These are phyloP conservation scores for Glebionis coronaria DNA, from an alignment of 129 eudicot genomes.

Conservation along the genomic window DNA sequence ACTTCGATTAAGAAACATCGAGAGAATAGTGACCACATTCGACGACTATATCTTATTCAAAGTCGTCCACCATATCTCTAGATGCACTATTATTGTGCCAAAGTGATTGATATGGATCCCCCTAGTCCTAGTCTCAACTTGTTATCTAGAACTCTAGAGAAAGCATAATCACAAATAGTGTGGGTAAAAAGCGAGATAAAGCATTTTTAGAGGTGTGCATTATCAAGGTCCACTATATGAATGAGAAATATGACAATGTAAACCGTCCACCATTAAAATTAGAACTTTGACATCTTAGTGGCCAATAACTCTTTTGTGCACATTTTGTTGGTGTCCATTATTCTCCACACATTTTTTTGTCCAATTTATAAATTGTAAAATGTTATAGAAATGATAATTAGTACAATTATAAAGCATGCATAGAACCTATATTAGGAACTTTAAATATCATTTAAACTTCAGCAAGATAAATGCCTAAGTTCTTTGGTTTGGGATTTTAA, in stretches of 20 bases:
- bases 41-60: not conserved
- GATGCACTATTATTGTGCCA: not conserved
- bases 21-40: too few species aligned
- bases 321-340: constrained; percentile 16
- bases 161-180: constrained; percentile 28
- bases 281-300: constrained; percentile 32
- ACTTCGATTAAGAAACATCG: too few species aligned
- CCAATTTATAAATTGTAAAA: too few species aligned
- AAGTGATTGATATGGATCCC: not conserved
- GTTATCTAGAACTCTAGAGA: constrained; percentile 12
- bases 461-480: not conserved
- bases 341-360: constrained; percentile 21
- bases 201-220: constrained; percentile 32
- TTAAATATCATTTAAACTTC: not conserved
- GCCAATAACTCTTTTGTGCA: constrained; percentile 21
- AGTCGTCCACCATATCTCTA: not conserved
- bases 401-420: too few species aligned
- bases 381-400: too few species aligned
- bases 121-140: constrained; percentile 16
- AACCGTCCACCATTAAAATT: constrained; percentile 25
- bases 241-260: constrained; percentile 16
- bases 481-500: not conserved
- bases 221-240: constrained; percentile 25
- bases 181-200: constrained; percentile 18
- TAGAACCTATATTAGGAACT: too few species aligned